A percentile compares a stretch with the other conserved stretches of the same genome.
Evolutionary conservation across 129 eudicot species (phyloP).

Genomic region (sunflower (Helianthus annuus)): HanXRQr2.0-SUNRISE NC_035436.2:6560331-6560830

Average conservation of each 20-base stretch:
- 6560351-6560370: no score
- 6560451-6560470: no score
- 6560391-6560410: no score
- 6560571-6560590: neutral
- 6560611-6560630: conserved; percentile 81
- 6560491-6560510: no score
- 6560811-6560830: conserved; percentile 14
- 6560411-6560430: no score
- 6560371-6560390: no score
- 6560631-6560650: conserved; percentile 76
- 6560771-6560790: conserved; percentile 35
- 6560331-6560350: no score
- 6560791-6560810: neutral
- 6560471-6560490: no score
- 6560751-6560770: conserved; percentile 74
- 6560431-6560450: no score
- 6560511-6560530: no score
- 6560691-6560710: conserved; percentile 88
- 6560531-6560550: no score
- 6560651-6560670: conserved; percentile 75
- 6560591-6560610: conserved; percentile 41
- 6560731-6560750: conserved; percentile 86
- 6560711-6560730: conserved; percentile 86
- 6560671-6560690: conserved; percentile 90
- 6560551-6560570: no score